Base-by-base conservation (phyloP, 1,139 yeast genomes). In the Candida neerlandica region DNA sequence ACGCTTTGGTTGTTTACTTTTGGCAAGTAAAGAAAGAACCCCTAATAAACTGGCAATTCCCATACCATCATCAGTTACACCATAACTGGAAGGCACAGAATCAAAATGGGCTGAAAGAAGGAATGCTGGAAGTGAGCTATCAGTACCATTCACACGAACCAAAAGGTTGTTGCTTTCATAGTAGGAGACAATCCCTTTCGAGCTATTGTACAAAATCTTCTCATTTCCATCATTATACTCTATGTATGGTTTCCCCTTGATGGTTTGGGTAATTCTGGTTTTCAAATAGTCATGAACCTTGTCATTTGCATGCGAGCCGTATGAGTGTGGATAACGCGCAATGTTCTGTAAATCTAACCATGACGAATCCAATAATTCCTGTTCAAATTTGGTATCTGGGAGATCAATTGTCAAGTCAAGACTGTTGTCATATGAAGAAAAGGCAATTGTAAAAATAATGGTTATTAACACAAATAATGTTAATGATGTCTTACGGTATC, bases 41-140 rank as follows among this genome's bases (percentile, higher is more conserved):
- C 94, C 96, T 41, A 91, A 71, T 77, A 90, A 71, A 5, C 94
- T 79, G 1, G 94, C 96, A 52, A 89, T 77, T n/a, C 97, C 97
- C 72, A 86, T 85, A 0, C 97, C 97, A 62, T 89, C 97, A 65
- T 92, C 98, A 5, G 97, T 91, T 4, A 95, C 84, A 27, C 98
- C 97, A 61, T 74, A 82, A 12, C 92, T 85, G 2, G 96, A 82
- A 14, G 97, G 96, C 2, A 91, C 97, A 7, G 95, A 84, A 69
- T 92, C 97, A 61, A 72, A 92, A 67, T 92, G 97, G 3, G 97
- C 92, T 56, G 96, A 86, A 4, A 92, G 63, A 44, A 92, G 70
- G 3, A 90, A 68, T 0, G 91, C 95, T 0, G 86, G 86, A 44
- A 86, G 69, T 0, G 69, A 57, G 0, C 77, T 66, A 50, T 85